These are phyloP conservation scores for Aspergillus sp. DNA, from an alignment of 2,329 filamentous ascomycete genomes.

Conservation along the genomic window DNA sequence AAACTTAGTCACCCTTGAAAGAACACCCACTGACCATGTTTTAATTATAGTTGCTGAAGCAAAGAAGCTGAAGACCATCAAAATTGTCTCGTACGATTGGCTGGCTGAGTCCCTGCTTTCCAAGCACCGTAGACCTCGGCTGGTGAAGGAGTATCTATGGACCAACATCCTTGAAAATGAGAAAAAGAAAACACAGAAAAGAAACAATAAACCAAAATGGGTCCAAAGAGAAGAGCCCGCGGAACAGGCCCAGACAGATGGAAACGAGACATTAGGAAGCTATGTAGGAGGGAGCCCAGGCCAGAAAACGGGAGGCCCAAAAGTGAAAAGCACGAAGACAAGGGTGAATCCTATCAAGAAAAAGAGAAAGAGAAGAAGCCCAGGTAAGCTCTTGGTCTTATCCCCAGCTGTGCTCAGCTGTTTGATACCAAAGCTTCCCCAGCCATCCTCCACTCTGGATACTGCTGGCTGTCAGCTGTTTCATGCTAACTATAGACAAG, in stretches of 20 bases:
- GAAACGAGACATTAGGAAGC: not conserved
- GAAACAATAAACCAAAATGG: not conserved
- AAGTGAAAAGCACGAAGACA: not conserved
- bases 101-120: conserved; percentile 44
- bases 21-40: not conserved
- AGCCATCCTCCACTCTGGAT: not conserved
- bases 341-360: not conserved
- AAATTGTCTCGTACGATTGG: conserved; percentile 51
- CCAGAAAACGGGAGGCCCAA: conserved; percentile 11
- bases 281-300: conserved; percentile 18
- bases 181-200: conserved; percentile 4
- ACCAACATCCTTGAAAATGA: conserved; percentile 39
- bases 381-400: not conserved
- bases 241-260: too few species aligned
- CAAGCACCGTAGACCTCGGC: conserved; percentile 34
- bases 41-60: conserved; percentile 41
- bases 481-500: not conserved
- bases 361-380: not conserved
- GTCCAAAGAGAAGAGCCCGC: not conserved
- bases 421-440: not conserved
- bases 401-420: not conserved
- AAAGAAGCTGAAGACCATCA: conserved; percentile 34
- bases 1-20: not conserved
- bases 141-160: conserved; percentile 35
- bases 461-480: not conserved